Conservation (phyloP, 2,329 filamentous ascomycete species). For the Tolypocladium paradoxum region DNA sequence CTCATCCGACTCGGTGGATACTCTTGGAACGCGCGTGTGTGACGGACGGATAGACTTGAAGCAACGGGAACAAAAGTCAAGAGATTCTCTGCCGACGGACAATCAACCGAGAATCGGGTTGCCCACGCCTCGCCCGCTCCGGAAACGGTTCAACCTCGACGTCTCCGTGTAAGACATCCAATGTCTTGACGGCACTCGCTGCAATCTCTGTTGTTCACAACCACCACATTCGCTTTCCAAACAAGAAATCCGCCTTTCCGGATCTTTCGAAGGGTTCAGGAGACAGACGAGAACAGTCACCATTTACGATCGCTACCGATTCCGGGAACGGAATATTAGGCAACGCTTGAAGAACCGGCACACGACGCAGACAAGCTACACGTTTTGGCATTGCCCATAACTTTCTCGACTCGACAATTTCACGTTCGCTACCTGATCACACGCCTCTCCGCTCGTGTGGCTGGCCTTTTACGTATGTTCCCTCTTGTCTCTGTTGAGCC, state of each 20-base stretch:
- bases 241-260: background rate
- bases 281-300: background rate
- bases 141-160: background rate
- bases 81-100: background rate
- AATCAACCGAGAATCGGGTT: background rate
- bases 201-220: constrained; percentile 9
- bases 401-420: background rate
- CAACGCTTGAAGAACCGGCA: background rate
- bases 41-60: background rate
- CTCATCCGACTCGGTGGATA: background rate
- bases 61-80: background rate
- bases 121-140: background rate
- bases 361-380: background rate
- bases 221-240: constrained; percentile 22
- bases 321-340: background rate
- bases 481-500: background rate
- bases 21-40: background rate
- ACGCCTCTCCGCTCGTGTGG: constrained; percentile 16
- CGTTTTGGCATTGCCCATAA: background rate
- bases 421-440: constrained; percentile 29
- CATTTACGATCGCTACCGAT: background rate
- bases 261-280: background rate
- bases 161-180: background rate
- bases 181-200: background rate
- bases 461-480: constrained; percentile 17